Evolutionary conservation across 768 basidiomycete species (phyloP).

Genomic region (Xerocomellus chrysenteron): DNA sequence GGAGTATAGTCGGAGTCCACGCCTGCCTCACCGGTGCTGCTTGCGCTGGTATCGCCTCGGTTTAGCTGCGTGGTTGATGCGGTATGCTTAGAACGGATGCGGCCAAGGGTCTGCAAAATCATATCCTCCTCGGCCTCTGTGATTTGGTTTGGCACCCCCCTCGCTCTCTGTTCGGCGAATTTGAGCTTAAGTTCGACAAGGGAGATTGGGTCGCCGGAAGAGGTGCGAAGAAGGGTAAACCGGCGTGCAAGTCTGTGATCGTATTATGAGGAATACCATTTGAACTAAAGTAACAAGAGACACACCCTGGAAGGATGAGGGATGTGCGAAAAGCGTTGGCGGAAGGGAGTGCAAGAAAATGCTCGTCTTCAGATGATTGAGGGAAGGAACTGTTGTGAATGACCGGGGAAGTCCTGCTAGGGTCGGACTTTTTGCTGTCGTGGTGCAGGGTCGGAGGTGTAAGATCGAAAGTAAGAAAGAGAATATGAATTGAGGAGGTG

Average conservation of each 20-base stretch:
- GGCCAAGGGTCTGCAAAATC: constrained; percentile 70
- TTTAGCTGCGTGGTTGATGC: constrained; percentile 17
- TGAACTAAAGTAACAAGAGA: constrained; percentile 16
- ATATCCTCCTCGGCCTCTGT: constrained; percentile 85
- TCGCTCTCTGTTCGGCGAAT: constrained; percentile 74
- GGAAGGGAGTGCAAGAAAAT: constrained; percentile 60
- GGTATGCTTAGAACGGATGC: constrained; percentile 41
- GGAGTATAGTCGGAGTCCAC: constrained; percentile 32
- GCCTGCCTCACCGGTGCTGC: constrained; percentile 16
- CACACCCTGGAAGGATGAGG: constrained; percentile 82
- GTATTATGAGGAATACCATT: constrained; percentile 11
- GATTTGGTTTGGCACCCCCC: constrained; percentile 65
- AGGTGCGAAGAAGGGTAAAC: constrained; percentile 74
- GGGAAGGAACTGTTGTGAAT: constrained; percentile 33
- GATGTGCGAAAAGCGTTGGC: constrained; percentile 82
- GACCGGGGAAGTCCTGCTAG: constrained; percentile 46
- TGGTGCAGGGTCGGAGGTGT: constrained; percentile 25
- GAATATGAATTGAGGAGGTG: constrained; percentile 27
- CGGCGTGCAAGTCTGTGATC: constrained; percentile 69
- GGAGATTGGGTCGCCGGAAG: constrained; percentile 63
- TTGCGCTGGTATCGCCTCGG: constrained; percentile 18
- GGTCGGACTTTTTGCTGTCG: constrained; percentile 75
- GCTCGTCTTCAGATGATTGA: constrained; percentile 36
- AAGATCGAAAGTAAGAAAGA: constrained; percentile 20
- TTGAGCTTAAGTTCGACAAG: constrained; percentile 63